Conservation (phyloP, 1,139 yeast species). For the Scheffersomyces lignicola region DNA sequence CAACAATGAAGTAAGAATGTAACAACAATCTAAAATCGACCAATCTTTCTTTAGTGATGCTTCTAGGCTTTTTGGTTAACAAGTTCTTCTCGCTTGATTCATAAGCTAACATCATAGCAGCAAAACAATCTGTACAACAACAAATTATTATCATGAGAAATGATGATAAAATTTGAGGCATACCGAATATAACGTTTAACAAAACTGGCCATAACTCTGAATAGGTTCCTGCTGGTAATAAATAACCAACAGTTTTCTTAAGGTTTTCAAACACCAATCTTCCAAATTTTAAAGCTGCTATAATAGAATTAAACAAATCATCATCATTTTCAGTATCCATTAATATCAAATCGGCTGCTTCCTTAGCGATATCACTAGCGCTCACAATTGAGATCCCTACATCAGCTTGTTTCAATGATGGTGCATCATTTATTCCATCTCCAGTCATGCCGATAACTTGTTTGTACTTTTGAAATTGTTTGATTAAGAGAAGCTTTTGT, state of each 20-base stretch:
- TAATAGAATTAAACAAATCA: conserved; percentile 44
- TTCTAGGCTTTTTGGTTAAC: conserved; percentile 43
- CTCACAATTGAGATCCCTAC: conserved; percentile 52
- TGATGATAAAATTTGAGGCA: conserved; percentile 52
- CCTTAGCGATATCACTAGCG: conserved; percentile 60
- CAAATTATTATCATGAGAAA: conserved; percentile 54
- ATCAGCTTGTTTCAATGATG: conserved; percentile 52
- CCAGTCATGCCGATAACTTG: conserved; percentile 54
- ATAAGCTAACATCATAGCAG: conserved; percentile 45
- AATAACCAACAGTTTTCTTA: conserved; percentile 49
- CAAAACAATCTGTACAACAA: conserved; percentile 49
- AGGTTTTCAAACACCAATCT: conserved; percentile 54
- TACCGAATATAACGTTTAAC: conserved; percentile 48
- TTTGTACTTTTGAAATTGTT: conserved; percentile 46
- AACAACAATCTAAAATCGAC: conserved; percentile 41
- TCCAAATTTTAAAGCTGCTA: conserved; percentile 48
- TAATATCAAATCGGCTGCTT: conserved; percentile 53
- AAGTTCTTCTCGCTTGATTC: conserved; percentile 48
- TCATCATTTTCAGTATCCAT: conserved; percentile 19
- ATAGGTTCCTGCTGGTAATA: conserved; percentile 55
- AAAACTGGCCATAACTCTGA: conserved; percentile 57
- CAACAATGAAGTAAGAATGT: conserved; percentile 48
- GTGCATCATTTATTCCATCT: conserved; percentile 57
- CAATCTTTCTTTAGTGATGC: conserved; percentile 41
- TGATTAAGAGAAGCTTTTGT: conserved; percentile 50